Evolutionary conservation across 768 basidiomycete species (phyloP).

Genomic region (Suillus variegatus): DNA sequence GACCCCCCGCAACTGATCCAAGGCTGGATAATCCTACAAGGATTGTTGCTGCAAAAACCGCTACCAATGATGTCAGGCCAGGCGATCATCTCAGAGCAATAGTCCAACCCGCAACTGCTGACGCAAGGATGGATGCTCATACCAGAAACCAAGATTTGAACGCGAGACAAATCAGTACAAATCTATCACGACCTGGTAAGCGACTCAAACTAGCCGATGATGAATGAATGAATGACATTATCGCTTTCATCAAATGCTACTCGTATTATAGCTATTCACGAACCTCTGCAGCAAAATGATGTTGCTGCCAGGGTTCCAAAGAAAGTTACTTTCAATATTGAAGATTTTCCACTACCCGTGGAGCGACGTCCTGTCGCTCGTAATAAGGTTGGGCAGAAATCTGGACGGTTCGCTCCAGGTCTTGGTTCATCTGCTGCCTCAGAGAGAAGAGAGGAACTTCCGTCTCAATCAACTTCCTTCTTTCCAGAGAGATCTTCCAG

Average conservation of each 20-base stretch:
- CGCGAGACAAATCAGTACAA: background rate
- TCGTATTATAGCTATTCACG: background rate
- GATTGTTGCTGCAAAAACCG: background rate
- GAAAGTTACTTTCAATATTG: constrained; percentile 1
- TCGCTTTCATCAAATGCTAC: background rate
- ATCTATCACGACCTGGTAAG: background rate
- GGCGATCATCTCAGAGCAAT: background rate
- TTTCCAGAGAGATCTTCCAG: background rate
- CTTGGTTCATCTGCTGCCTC: background rate
- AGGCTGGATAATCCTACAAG: background rate
- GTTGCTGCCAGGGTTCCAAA: background rate
- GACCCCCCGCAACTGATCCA: no score
- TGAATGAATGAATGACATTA: background rate
- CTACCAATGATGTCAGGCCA: no score
- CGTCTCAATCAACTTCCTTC: constrained; percentile 3
- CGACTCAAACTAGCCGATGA: background rate
- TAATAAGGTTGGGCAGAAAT: background rate
- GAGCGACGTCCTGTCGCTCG: background rate
- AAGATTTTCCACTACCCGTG: constrained; percentile 1
- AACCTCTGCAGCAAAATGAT: background rate
- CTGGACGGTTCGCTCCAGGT: background rate
- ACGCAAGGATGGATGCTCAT: background rate
- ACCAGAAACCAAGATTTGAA: background rate
- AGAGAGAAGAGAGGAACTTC: background rate
- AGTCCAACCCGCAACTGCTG: background rate